Evolutionary conservation across 75 land plant genomes (phyloP).

Genomic region (Chamaecyparis obtusa): DNA sequence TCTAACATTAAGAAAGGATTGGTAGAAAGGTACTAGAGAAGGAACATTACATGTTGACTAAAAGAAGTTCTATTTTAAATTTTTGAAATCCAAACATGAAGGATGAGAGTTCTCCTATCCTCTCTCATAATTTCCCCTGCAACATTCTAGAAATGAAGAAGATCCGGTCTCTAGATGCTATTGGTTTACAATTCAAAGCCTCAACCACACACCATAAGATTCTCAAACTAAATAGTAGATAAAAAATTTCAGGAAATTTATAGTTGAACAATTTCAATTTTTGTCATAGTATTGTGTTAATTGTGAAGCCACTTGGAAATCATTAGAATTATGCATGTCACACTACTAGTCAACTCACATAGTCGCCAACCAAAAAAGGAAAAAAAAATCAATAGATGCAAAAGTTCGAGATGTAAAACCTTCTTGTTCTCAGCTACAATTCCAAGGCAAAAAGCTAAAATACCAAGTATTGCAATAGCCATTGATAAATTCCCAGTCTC

Average conservation of each 20-base stretch:
- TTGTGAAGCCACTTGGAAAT: not conserved
- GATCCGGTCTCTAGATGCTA: not conserved
- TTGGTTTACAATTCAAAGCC: not conserved
- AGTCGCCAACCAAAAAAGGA: not conserved
- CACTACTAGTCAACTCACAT: not conserved
- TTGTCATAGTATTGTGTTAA: not conserved
- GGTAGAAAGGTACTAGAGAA: not conserved
- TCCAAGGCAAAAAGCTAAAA: slow-evolving; percentile 70
- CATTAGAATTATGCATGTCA: not conserved
- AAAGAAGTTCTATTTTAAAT: not conserved
- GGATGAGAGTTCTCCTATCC: not conserved
- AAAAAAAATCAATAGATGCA: not conserved
- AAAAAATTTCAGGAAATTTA: not conserved
- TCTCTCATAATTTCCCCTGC: not conserved
- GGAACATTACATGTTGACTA: not conserved
- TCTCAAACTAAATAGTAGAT: not conserved
- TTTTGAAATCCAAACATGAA: not conserved
- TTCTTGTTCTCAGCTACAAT: slow-evolving; percentile 91
- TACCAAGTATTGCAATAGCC: slow-evolving; percentile 44
- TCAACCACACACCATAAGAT: not conserved
- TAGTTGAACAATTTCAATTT: not conserved
- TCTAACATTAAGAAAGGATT: not conserved
- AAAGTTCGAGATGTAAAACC: slow-evolving; percentile 33
- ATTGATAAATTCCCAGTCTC: slow-evolving; percentile 29
- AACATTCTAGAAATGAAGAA: not conserved